phyloP scores from a whole-genome alignment of 805 yeast species.

The Zygoascus bituminiphila region DNA sequence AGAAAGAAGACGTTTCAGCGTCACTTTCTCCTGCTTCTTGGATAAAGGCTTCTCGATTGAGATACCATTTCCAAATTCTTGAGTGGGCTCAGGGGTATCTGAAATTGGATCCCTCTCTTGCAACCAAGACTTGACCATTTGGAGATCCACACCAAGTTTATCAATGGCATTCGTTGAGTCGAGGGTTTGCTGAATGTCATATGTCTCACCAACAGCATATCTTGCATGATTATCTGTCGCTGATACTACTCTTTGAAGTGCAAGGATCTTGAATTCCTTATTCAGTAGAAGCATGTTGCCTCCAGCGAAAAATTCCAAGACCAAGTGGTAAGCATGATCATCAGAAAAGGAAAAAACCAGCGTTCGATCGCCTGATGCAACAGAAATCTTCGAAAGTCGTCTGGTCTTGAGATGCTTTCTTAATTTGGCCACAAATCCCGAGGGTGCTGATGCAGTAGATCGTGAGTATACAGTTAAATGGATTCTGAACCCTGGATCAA shows the following conservation, averaged over 20 bases:
- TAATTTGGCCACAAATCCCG: constrained; percentile 75
- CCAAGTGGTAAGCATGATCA: constrained; percentile 61
- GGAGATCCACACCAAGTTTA: background rate
- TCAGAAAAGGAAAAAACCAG: constrained; percentile 78
- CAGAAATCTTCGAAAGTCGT: constrained; percentile 63
- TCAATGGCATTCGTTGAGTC: background rate
- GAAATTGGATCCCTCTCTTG: background rate
- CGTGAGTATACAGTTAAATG: constrained; percentile 76
- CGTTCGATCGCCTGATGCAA: constrained; percentile 75
- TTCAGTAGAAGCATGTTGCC: constrained; percentile 83
- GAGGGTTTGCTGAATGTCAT: constrained; percentile 29
- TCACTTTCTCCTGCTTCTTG: constrained; percentile 18
- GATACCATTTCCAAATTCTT: background rate
- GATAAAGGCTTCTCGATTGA: background rate
- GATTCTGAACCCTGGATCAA: constrained; percentile 80
- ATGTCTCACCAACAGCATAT: constrained; percentile 67
- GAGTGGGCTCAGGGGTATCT: constrained; percentile 3
- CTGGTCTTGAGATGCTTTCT: constrained; percentile 80
- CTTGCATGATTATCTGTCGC: constrained; percentile 47
- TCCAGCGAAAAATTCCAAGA: constrained; percentile 88
- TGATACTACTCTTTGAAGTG: constrained; percentile 70
- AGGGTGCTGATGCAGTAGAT: constrained; percentile 72
- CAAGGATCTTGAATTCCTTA: constrained; percentile 53
- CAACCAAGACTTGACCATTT: constrained; percentile 11
- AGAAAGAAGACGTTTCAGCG: constrained; percentile 65